These are phyloP conservation scores for Leccinum boreale DNA, from an alignment of 768 basidiomycete species.

Conservation along the genomic window DNA sequence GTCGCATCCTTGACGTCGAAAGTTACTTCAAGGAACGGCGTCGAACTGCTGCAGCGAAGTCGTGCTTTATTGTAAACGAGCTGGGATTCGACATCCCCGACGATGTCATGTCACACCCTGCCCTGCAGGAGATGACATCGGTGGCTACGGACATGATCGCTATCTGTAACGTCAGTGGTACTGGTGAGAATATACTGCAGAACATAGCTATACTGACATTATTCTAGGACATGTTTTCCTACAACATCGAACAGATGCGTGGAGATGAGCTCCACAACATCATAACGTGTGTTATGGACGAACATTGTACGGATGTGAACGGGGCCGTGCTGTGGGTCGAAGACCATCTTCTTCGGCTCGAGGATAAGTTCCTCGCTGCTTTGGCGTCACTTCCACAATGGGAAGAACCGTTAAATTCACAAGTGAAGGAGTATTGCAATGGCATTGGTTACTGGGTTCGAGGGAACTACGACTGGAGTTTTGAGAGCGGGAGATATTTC, in stretches of 20 bases:
- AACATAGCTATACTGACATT: neutral
- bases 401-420: neutral
- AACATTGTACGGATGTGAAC: neutral
- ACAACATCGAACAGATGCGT: neutral
- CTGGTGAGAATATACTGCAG: neutral
- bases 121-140: neutral
- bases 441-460: neutral
- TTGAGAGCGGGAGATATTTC: neutral
- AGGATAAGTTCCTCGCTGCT: neutral
- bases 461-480: neutral
- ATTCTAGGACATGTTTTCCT: neutral
- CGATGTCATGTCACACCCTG: neutral
- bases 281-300: neutral
- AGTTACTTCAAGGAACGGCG: neutral
- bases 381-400: neutral
- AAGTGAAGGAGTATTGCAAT: neutral
- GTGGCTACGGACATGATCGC: neutral
- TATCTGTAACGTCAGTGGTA: neutral
- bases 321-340: neutral
- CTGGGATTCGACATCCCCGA: neutral
- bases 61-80: neutral
- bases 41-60: neutral
- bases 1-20: neutral
- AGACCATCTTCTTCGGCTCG: neutral
- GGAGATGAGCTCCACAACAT: neutral